Conservation (phyloP, 345 rosid genomes). For the Angophora floribunda region DNA sequence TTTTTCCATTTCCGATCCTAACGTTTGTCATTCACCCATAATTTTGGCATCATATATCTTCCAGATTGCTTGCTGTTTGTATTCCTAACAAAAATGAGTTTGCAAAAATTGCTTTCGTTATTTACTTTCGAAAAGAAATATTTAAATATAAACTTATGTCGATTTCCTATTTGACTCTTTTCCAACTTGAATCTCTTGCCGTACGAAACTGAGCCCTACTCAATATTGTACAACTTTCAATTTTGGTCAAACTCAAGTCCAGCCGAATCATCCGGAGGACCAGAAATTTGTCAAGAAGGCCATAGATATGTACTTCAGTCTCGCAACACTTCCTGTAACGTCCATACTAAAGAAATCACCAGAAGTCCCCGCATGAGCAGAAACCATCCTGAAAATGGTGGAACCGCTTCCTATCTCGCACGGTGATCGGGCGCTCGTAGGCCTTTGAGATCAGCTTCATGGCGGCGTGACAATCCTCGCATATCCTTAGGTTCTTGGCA, state of each 20-base stretch:
- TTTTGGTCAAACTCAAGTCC: neutral
- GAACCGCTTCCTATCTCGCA: constrained; percentile 58
- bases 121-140: neutral
- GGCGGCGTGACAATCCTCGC: constrained; percentile 67
- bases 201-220: neutral
- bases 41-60: neutral
- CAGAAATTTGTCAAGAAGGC: neutral
- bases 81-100: neutral
- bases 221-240: neutral
- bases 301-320: neutral
- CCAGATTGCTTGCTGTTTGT: neutral
- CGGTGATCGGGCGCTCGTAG: constrained; percentile 36
- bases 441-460: constrained; percentile 50
- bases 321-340: neutral
- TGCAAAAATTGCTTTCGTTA: neutral
- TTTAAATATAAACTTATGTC: neutral
- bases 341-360: constrained; percentile 7
- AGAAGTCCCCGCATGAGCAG: constrained; percentile 58
- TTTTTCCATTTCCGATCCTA: neutral
- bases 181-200: neutral
- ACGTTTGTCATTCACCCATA: neutral
- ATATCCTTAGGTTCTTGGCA: constrained; percentile 61
- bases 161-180: neutral
- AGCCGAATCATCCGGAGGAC: neutral
- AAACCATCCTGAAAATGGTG: constrained; percentile 64